Percentiles rank a stretch among this genome's conserved stretches.
phyloP scores from a whole-genome alignment of 352 stramenopile species.

The Pythium grandisporangium region DNA sequence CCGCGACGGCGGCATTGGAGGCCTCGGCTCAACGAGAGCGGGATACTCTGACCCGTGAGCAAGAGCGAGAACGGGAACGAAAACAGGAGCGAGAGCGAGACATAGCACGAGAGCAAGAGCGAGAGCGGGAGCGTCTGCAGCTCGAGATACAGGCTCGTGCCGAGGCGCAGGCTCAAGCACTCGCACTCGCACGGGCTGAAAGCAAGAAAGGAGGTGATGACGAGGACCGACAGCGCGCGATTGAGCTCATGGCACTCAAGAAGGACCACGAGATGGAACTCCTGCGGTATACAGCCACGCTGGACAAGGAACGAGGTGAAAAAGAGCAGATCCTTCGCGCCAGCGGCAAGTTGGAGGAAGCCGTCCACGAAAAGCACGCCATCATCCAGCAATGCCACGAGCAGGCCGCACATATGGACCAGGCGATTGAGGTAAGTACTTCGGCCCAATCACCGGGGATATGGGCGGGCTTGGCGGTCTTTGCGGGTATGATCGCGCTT shows the following conservation, averaged over 20 bases:
- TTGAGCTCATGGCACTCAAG: slow-evolving; percentile 10
- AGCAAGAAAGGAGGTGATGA: no score
- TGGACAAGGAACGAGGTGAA: slow-evolving; percentile 15
- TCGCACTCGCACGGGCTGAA: no score
- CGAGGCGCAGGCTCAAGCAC: no score
- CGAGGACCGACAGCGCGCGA: slow-evolving; percentile 11
- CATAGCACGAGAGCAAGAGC: neutral
- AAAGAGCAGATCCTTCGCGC: slow-evolving; percentile 21
- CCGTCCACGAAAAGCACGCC: slow-evolving; percentile 21
- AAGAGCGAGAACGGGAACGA: neutral
- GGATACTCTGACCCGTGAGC: neutral
- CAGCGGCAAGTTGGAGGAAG: slow-evolving; percentile 18
- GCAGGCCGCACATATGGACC: slow-evolving; percentile 24
- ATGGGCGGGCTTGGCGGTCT: neutral
- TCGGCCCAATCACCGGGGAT: no score
- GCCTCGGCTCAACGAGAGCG: neutral
- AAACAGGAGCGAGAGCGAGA: neutral
- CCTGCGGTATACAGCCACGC: slow-evolving; percentile 16
- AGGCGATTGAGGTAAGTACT: slow-evolving; percentile 37
- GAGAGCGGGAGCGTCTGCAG: no score
- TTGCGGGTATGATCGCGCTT: neutral
- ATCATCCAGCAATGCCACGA: slow-evolving; percentile 18
- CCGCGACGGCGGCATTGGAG: slow-evolving; percentile 12
- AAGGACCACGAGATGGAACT: slow-evolving; percentile 16
- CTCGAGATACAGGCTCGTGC: no score